Conservation (phyloP, 2,329 filamentous ascomycete genomes). For the Phialophora chinensis region DNA sequence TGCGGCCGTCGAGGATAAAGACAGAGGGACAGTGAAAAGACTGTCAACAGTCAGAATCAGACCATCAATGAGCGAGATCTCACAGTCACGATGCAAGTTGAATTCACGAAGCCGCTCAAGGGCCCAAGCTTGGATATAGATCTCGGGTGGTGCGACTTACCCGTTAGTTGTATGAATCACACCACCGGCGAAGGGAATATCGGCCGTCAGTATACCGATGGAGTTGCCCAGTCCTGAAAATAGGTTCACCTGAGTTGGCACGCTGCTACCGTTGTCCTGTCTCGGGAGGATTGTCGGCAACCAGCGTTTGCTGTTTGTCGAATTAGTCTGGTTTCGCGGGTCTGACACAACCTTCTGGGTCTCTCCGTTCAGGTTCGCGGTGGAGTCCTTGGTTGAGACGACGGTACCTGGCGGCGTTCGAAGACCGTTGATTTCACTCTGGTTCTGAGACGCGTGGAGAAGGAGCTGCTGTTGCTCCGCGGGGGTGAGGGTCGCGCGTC, state of each 20-base stretch:
- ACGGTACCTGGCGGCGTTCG: slow-evolving; percentile 11
- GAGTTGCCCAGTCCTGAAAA: slow-evolving; percentile 17
- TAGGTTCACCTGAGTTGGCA: slow-evolving; percentile 8
- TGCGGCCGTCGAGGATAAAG: slow-evolving; percentile 8
- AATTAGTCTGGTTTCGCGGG: slow-evolving; percentile 14
- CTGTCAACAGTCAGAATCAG: background rate
- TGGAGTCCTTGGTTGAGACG: slow-evolving; percentile 18
- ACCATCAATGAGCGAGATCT: background rate
- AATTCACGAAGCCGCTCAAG: background rate
- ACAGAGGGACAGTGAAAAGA: slow-evolving; percentile 16
- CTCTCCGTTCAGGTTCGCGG: slow-evolving; percentile 10
- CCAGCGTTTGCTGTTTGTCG: slow-evolving; percentile 12
- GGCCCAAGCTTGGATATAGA: background rate
- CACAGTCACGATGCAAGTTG: background rate
- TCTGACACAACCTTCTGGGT: slow-evolving; percentile 16
- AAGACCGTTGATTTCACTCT: slow-evolving; percentile 20
- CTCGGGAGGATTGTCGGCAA: slow-evolving; percentile 5
- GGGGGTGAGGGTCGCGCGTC: slow-evolving; percentile 14
- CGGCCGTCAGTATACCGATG: slow-evolving; percentile 7
- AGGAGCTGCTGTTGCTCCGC: slow-evolving; percentile 18
- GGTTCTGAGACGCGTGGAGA: slow-evolving; percentile 13
- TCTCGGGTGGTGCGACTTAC: background rate
- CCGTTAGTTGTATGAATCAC: slow-evolving; percentile 17
- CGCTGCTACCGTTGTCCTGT: slow-evolving; percentile 14
- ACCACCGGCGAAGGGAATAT: slow-evolving; percentile 13